Evolutionary conservation across 495 filamentous ascomycete genomes (phyloP).

Genomic region (Ramalina intermedia): DNA sequence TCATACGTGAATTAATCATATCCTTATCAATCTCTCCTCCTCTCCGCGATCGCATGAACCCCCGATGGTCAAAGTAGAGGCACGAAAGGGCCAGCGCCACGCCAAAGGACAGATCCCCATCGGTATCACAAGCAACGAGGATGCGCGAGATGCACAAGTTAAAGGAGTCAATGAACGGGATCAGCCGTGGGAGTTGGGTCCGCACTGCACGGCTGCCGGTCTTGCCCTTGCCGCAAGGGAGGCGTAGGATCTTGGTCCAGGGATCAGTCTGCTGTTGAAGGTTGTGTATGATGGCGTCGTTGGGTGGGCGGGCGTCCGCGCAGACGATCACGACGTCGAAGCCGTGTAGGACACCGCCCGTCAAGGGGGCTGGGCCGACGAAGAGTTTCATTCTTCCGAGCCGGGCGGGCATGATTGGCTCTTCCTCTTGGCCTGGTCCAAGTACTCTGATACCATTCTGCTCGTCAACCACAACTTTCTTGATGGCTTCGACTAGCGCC

Average conservation of each 20-base stretch:
- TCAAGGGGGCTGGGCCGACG: constrained; percentile 15
- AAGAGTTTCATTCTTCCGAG: constrained; percentile 20
- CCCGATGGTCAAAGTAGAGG: constrained; percentile 42
- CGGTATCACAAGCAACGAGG: constrained; percentile 45
- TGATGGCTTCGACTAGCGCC: constrained; percentile 29
- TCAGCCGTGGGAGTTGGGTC: constrained; percentile 42
- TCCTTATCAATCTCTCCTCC: constrained; percentile 43
- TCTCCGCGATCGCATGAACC: constrained; percentile 18
- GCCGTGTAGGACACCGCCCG: constrained; percentile 1
- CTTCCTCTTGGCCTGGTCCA: constrained; percentile 15
- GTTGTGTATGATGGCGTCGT: constrained; percentile 21
- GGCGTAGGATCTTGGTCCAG: constrained; percentile 32
- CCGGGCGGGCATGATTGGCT: constrained; percentile 23
- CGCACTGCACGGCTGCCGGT: constrained; percentile 63
- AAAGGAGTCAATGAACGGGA: constrained; percentile 25
- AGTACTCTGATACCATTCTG: constrained; percentile 7
- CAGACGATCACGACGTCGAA: constrained; percentile 36
- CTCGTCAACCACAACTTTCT: constrained; percentile 22
- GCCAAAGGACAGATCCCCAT: constrained; percentile 51
- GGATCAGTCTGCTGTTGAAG: constrained; percentile 20
- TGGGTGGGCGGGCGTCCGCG: constrained; percentile 16
- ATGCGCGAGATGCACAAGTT: constrained; percentile 22
- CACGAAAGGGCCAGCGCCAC: constrained; percentile 49
- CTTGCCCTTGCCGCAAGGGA: constrained; percentile 53
- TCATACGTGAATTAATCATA: constrained; percentile 60